Percentiles rank a stretch among this genome's conserved stretches.
Evolutionary conservation across 257 asterid species (phyloP).

Genomic region (Solanum pinnatisectum): DNA sequence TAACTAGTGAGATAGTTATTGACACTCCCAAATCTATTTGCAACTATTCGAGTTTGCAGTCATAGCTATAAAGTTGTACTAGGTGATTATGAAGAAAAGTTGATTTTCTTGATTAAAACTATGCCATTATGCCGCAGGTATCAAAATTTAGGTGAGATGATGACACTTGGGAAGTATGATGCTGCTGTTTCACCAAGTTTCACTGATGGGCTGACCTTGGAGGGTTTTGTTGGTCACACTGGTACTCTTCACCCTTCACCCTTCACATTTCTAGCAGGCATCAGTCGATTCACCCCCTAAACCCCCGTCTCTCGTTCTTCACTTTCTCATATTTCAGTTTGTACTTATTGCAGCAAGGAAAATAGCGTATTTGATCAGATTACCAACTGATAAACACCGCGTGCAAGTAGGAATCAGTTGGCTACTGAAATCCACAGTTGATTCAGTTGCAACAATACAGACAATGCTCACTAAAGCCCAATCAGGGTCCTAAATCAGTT

Average conservation of each 20-base stretch:
- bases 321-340: neutral
- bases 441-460: conserved; percentile 69
- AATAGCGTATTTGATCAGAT: conserved; percentile 70
- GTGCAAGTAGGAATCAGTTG: conserved; percentile 85
- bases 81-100: neutral
- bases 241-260: conserved; percentile 26
- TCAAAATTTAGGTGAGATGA: conserved; percentile 95
- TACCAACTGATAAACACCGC: conserved; percentile 91
- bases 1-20: neutral
- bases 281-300: neutral
- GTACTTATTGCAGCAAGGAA: conserved; percentile 63
- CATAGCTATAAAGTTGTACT: neutral
- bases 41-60: neutral
- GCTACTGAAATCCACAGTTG: conserved; percentile 74
- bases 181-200: conserved; percentile 87
- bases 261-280: neutral
- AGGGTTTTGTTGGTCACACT: conserved; percentile 85
- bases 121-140: conserved; percentile 35
- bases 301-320: neutral
- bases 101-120: neutral
- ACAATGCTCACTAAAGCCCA: conserved; percentile 47
- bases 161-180: conserved; percentile 86
- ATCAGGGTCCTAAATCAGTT: conserved; percentile 25
- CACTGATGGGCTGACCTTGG: conserved; percentile 71
- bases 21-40: neutral